Base-by-base conservation (phyloP, 768 basidiomycete species). In the Suillus sp. region DNA sequence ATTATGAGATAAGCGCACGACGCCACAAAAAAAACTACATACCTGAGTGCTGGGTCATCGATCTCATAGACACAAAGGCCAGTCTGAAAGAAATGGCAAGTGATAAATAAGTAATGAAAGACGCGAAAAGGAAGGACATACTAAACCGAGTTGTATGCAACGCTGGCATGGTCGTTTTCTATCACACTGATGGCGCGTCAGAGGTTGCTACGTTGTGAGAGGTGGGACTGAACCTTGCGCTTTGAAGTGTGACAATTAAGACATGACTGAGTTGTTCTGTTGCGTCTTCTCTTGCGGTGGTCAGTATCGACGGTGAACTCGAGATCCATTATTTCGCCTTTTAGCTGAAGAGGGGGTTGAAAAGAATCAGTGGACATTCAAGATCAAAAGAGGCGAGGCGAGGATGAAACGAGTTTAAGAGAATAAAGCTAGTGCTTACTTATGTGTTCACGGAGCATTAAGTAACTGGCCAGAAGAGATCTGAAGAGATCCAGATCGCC, bases 31-130 rank as follows among this genome's bases (percentile, higher is more conserved):
- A 53, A 35, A 56, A 62, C n/a, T 42, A 66, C 63, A 20, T 67
- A 91, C 92, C 91, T 83, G 42, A 91, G 77, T 11, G 90, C 88
- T 16, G 92, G 92, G 76, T 94, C 94, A 73, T 96, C 95, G 66
- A 96, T 91, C 72, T 96, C 95, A 68, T 96, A 96, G 0, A 96
- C 93, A 74, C 95, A 96, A 20, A 96, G 89, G 58, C 95, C 95
- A 25, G 95, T 96, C 92, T 94, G 68, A 18, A 25, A 57, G 2
- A 18, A 63, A 59, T 54, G 61, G n/a, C n/a, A n/a, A 53, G 43
- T 48, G 50, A 48, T 56, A 50, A 32, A 67, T 65, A 56, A 1
- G 54, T 64, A 67, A 37, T 47, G 40, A 58, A 2, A 27, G 50
- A 56, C 37, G 20, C 32, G 45, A 61, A 56, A 34, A 35, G 62